Conservation (phyloP, 2,329 filamentous ascomycete species). For the Acrocalymma vagum region DNA sequence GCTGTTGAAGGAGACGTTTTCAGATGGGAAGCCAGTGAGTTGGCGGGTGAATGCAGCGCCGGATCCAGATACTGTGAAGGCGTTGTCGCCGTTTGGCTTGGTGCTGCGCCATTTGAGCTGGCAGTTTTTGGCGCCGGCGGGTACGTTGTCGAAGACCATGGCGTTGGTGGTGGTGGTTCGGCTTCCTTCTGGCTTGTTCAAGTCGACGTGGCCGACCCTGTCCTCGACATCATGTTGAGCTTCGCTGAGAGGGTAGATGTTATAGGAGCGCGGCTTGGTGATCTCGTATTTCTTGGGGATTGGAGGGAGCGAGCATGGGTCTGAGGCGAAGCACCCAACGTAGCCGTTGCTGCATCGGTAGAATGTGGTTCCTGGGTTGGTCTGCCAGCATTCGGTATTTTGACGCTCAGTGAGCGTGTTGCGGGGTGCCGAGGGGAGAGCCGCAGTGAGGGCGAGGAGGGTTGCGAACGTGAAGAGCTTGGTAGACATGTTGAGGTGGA, state of each 20-base stretch:
- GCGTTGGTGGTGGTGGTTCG: slow-evolving; percentile 6
- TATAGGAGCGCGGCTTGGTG: slow-evolving; percentile 11
- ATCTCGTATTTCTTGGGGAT: too few species aligned
- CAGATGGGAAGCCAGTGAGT: slow-evolving; percentile 8
- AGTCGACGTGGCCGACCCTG: slow-evolving; percentile 8
- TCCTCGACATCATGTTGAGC: slow-evolving; percentile 10
- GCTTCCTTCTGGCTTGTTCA: slow-evolving; percentile 6
- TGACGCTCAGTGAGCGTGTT: neutral
- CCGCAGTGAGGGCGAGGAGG: slow-evolving; percentile 5
- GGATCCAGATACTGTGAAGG: slow-evolving; percentile 4
- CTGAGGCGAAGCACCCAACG: slow-evolving; percentile 8
- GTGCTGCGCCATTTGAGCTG: slow-evolving; percentile 5
- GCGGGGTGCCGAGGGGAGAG: too few species aligned
- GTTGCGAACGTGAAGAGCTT: slow-evolving; percentile 5
- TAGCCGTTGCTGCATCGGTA: slow-evolving; percentile 13
- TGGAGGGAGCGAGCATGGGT: slow-evolving; percentile 1
- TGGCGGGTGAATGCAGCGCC: slow-evolving; percentile 6
- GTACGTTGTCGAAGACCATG: slow-evolving; percentile 14
- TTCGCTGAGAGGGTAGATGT: slow-evolving; percentile 10
- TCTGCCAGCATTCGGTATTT: neutral
- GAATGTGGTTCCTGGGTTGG: slow-evolving; percentile 4
- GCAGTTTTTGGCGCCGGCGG: slow-evolving; percentile 12
- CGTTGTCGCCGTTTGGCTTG: neutral
- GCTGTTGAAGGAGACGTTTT: too few species aligned
- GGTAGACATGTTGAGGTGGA: slow-evolving; percentile 12